phyloP scores from a whole-genome alignment of 2,329 filamentous ascomycete species.

The Aspergillus sp. region DNA sequence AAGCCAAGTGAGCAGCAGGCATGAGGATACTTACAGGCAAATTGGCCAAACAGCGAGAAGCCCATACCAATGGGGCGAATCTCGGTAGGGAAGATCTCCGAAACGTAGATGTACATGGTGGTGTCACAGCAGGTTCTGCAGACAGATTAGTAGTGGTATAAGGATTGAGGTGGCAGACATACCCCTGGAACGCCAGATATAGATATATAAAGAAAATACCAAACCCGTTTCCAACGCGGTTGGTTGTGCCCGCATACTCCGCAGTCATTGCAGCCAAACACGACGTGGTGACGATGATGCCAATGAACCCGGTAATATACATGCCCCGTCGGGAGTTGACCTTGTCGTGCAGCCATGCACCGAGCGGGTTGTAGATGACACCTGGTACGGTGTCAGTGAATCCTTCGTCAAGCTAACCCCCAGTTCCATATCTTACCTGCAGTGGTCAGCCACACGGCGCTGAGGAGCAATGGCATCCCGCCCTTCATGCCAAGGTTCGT shows the following conservation, averaged over 20 bases:
- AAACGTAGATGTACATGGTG: slow-evolving; percentile 47
- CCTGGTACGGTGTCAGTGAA: slow-evolving; percentile 27
- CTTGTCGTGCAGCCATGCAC: slow-evolving; percentile 36
- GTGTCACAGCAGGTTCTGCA: slow-evolving; percentile 45
- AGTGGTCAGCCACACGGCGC: slow-evolving; percentile 45
- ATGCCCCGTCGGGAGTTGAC: slow-evolving; percentile 40
- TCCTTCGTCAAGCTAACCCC: too few relatives aligned
- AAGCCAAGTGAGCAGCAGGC: not conserved
- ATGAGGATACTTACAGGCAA: slow-evolving; percentile 31
- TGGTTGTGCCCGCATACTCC: slow-evolving; percentile 37
- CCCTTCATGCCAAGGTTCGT: slow-evolving; percentile 42
- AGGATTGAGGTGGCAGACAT: slow-evolving; percentile 9
- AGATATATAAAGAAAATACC: slow-evolving; percentile 44
- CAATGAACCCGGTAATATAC: slow-evolving; percentile 43
- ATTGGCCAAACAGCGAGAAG: slow-evolving; percentile 51
- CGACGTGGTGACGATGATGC: slow-evolving; percentile 40
- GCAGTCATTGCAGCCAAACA: slow-evolving; percentile 40
- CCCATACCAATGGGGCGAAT: slow-evolving; percentile 53
- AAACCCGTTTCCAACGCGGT: slow-evolving; percentile 40
- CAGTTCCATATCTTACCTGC: slow-evolving; percentile 45
- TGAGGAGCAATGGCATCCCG: slow-evolving; percentile 43
- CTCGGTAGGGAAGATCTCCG: slow-evolving; percentile 49
- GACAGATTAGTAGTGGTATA: slow-evolving; percentile 9
- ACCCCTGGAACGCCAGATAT: slow-evolving; percentile 51
- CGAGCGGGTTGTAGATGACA: slow-evolving; percentile 37